Evolutionary conservation across 140 eudicot genomes (phyloP), one percentile per base, ranked within the genome.

Genomic region (Flaveria floridana): DNA sequence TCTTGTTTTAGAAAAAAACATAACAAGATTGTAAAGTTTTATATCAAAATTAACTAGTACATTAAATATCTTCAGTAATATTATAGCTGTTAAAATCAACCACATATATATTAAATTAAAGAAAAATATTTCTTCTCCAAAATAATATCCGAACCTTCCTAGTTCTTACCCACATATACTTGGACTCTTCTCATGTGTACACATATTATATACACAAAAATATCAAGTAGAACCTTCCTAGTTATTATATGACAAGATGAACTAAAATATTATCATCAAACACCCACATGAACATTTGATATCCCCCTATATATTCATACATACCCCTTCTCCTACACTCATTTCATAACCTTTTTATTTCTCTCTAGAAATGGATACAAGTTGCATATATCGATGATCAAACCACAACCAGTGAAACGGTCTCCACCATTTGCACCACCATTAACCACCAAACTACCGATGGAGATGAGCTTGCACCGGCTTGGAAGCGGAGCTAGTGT

Each of bases 401-500:
- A 58, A 87, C 77, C 88, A 90, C 91, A 20, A 74, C 89, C 21
- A 86, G 79, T 46, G 91, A 87, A 34, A 34, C 41, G 6, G 39
- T 34, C 39, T 34, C 39, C 25, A 73, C 65, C n/a, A 14, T 72
- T 72, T 55, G 55, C 75, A 14, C 67, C 80, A n/a, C 20, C 72
- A 14, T 15, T 67, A 4, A 13, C 78, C 3, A 76, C 87, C 70
- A 58, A 53, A 73, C 65, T 44, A 19, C 70, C 74, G 10, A 65
- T 73, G 80, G 80, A 74, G 61, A 77, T 30, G 0, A 70, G 76
- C 18, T 20, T 78, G 2, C 50, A 76, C 56, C 82, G 72, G 30
- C 73, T 85, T 23, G 96, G 94, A n/a, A 91, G 96, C 57, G 97
- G 96, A 64, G 52, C 72, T 23, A 67, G 88, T 30, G 86, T 69